Evolutionary conservation across 768 basidiomycete genomes (phyloP).

Genomic region (Kwoniella bestiolae): DNA sequence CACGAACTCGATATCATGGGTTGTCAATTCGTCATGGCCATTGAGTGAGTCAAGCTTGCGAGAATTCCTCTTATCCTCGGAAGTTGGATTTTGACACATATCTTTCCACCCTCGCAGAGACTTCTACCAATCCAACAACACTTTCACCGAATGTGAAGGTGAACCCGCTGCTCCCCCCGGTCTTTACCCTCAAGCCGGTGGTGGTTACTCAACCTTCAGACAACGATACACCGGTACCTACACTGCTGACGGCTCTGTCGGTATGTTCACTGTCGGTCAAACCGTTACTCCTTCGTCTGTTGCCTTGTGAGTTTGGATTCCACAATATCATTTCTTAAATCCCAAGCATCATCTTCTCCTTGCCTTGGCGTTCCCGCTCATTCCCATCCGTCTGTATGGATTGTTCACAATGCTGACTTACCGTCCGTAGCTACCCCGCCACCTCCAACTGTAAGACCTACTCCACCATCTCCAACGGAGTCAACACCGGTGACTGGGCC

Average conservation of each 20-base stretch:
- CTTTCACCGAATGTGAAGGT: constrained; percentile 61
- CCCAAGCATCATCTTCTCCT: too few species aligned
- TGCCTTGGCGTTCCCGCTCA: too few species aligned
- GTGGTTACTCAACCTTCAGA: constrained; percentile 54
- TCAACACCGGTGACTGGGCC: constrained; percentile 48
- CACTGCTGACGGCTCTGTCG: constrained; percentile 42
- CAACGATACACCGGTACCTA: constrained; percentile 57
- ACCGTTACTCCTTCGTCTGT: constrained; percentile 53
- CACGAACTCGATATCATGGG: constrained; percentile 58
- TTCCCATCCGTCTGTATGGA: too few species aligned
- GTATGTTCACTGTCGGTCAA: constrained; percentile 53
- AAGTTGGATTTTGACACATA: constrained; percentile 28
- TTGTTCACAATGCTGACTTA: too few species aligned
- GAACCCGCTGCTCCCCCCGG: constrained; percentile 59
- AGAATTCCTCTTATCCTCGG: not conserved
- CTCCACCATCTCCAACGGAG: constrained; percentile 52
- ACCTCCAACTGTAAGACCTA: constrained; percentile 59
- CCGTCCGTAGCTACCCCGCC: constrained; percentile 44
- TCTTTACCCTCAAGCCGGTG: constrained; percentile 56
- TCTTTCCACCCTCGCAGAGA: constrained; percentile 25
- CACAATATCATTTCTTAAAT: too few species aligned
- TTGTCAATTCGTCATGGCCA: constrained; percentile 56
- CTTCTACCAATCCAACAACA: constrained; percentile 47
- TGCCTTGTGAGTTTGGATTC: constrained; percentile 27
- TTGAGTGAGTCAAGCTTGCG: constrained; percentile 39